phyloP scores from a whole-genome alignment of 257 asterid genomes.

The Parsonsia alboflavescens region DNA sequence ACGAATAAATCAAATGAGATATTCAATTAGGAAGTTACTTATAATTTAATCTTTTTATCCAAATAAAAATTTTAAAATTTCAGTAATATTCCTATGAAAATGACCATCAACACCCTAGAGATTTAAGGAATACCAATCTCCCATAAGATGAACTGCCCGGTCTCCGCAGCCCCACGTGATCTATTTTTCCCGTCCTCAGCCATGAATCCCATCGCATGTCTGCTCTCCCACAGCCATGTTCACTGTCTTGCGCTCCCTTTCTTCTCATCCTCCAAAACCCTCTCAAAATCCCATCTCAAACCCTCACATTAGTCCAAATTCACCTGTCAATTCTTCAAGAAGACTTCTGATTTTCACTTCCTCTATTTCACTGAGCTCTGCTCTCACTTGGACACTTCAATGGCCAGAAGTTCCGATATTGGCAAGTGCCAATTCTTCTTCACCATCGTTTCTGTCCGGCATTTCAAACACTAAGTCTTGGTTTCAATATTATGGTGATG shows the following conservation, averaged over 20 bases:
- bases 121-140: background rate
- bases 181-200: conserved; percentile 9
- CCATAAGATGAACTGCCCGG: background rate
- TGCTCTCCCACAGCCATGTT: conserved; percentile 30
- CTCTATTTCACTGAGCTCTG: conserved; percentile 27
- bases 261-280: conserved; percentile 33
- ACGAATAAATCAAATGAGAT: no score
- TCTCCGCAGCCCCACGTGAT: conserved; percentile 23
- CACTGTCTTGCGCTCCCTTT: conserved; percentile 29
- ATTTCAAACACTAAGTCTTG: conserved; percentile 81
- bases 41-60: no score
- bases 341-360: conserved; percentile 44
- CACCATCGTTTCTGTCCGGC: conserved; percentile 59
- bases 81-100: background rate
- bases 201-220: conserved; percentile 24
- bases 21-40: no score
- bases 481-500: conserved; percentile 83
- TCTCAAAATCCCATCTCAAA: conserved; percentile 14
- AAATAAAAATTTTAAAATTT: background rate
- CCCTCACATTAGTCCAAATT: conserved; percentile 5
- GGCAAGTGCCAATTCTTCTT: conserved; percentile 29
- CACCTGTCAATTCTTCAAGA: conserved; percentile 31
- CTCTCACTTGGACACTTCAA: conserved; percentile 22
- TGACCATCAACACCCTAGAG: background rate
- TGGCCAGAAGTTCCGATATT: conserved; percentile 25